Evolutionary conservation across 2,329 filamentous ascomycete genomes (phyloP), one percentile per base, ranked within the genome.

Genomic region (Diaporthe capsici): DNA sequence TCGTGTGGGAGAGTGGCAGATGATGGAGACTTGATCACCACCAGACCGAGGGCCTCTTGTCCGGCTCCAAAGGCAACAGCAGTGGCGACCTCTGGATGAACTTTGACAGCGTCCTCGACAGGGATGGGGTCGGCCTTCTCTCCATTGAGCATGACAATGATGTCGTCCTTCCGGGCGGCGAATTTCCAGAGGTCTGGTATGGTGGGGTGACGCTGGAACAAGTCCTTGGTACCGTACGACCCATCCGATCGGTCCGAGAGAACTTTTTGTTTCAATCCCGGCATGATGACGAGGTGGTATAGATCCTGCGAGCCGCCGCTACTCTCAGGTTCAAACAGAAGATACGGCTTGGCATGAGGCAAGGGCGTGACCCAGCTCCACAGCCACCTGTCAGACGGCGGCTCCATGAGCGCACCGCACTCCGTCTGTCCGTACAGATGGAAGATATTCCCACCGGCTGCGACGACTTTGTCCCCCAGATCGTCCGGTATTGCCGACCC

Each of bases 101-200:
- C 25, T 44, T 25, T 67, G 2, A 74, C 42, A 8, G 31, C 39
- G 4, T 68, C 49, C n/a, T 74, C 72, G 8, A 74, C 22, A 20
- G 72, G 61, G 12, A 55, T 74, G 13, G 72, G 60, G 4, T 74
- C 72, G 28, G 72, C 51, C 76, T 86, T 86, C 77, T 86, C 85
- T 42, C 85, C 84, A 73, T 81, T 86, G 9, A 83, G 72, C 57
- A 86, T 80, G 0, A 83, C 84, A 37, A 86, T 80, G 17, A 82
- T 80, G 76, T 86, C 84, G 73, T 86, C 85, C 12, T 82, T 78
- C 15, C 85, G 81, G 12, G 81, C 81, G 65, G 84, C 78, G 75
- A 84, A 85, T 76, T 84, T 85, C 83, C 84, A 86, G 15, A 81
- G 80, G 65, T 83, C 79, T 20, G 82, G 80, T 17, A 84, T 79